These are phyloP conservation scores for Gnomoniopsis sp. DNA, from an alignment of 2,329 filamentous ascomycete species.

Conservation along the genomic window DNA sequence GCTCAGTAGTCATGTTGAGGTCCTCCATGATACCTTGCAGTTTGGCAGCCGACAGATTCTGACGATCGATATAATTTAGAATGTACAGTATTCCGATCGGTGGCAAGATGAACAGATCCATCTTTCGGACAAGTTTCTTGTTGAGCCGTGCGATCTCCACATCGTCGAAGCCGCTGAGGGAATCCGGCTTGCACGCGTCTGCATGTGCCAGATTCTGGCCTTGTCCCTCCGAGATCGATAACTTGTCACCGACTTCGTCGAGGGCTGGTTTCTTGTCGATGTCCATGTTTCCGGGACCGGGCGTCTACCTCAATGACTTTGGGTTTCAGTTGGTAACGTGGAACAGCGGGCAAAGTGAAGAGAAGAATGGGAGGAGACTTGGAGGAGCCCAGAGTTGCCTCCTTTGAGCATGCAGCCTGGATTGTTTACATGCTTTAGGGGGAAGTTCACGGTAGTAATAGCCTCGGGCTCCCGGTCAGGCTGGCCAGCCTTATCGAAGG, in stretches of 20 bases:
- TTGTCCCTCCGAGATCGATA: conserved; percentile 16
- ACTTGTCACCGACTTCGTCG: conserved; percentile 10
- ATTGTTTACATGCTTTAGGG: not conserved
- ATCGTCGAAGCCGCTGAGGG: conserved; percentile 2
- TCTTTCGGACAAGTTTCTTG: conserved; percentile 18
- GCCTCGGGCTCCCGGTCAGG: not conserved
- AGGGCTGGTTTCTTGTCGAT: conserved; percentile 9
- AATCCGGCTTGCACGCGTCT: conserved; percentile 11
- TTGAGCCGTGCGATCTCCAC: conserved; percentile 13
- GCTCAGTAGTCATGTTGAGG: conserved; percentile 31
- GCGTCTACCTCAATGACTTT: not conserved
- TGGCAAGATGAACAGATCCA: conserved; percentile 19
- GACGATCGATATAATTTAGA: conserved; percentile 37
- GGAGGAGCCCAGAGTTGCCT: not conserved
- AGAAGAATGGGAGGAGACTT: not conserved
- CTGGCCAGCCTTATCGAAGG: not conserved
- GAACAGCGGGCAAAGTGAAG: not conserved
- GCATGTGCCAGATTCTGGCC: not conserved
- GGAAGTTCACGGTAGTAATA: not conserved
- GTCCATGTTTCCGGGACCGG: not conserved
- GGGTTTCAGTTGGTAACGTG: not conserved
- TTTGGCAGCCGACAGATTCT: conserved; percentile 35
- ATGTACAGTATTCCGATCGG: conserved; percentile 34
- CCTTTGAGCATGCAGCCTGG: no score
- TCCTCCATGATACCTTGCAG: conserved; percentile 37